These are phyloP conservation scores for Hyaloscypha bicolor DNA, from an alignment of 495 filamentous ascomycete genomes.

Conservation along the genomic window DNA sequence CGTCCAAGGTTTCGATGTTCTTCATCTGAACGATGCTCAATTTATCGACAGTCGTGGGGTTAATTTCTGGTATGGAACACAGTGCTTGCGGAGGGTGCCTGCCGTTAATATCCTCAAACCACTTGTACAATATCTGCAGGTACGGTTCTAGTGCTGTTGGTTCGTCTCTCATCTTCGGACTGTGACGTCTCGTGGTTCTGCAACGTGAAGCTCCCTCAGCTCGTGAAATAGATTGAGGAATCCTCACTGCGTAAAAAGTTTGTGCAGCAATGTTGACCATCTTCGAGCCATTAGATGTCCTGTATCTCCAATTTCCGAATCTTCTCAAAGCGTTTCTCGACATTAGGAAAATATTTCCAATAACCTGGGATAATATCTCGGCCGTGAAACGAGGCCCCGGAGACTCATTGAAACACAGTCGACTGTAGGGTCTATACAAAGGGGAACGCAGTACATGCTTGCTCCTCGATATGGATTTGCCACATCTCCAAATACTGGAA, in stretches of 20 bases:
- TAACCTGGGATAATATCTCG: background rate
- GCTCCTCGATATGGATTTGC: background rate
- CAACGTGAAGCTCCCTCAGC: background rate
- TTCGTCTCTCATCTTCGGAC: background rate
- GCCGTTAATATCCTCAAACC: background rate
- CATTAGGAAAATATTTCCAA: background rate
- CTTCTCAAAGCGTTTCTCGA: background rate
- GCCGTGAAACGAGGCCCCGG: background rate
- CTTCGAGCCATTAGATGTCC: background rate
- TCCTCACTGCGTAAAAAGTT: background rate
- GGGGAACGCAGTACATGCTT: too few relatives aligned
- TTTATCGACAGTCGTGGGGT: background rate
- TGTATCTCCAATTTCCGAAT: background rate
- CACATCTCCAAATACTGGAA: too few relatives aligned
- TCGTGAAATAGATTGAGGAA: background rate
- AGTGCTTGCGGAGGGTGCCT: background rate
- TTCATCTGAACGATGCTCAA: background rate
- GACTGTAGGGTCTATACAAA: background rate
- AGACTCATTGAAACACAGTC: background rate
- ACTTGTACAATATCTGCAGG: background rate
- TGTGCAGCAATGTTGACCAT: too few relatives aligned
- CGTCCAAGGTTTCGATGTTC: background rate
- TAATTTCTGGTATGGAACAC: background rate
- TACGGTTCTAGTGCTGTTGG: background rate
- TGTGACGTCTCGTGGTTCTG: background rate